Percentiles rank a stretch among this genome's conserved stretches.
These are phyloP conservation scores for Linnemannia schmuckeri DNA, from an alignment of 192 early-diverging fungal species.

Conservation along the genomic window DNA sequence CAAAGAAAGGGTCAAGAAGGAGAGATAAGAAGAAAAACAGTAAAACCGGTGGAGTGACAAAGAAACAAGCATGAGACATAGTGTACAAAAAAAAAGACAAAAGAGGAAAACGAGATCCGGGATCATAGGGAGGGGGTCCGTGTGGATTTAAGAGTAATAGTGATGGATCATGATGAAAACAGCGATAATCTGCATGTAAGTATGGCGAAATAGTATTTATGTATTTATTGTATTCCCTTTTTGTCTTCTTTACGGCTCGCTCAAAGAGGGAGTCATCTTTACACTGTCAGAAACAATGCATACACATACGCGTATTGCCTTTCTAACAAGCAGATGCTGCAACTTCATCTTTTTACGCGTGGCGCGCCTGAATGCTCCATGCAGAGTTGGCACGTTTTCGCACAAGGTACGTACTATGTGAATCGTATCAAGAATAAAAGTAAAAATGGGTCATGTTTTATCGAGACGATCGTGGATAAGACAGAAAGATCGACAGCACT, in stretches of 20 bases:
- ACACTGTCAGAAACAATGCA: no score
- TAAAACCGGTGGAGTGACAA: not conserved
- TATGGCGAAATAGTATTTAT: not conserved
- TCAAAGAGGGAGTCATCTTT: not conserved
- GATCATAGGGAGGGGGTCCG: not conserved
- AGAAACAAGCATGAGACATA: not conserved
- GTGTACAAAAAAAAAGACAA: not conserved
- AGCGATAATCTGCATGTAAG: not conserved
- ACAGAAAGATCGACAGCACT: no score
- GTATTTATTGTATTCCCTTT: not conserved
- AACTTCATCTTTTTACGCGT: no score
- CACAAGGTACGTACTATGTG: no score
- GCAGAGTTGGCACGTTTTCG: no score
- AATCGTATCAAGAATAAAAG: no score
- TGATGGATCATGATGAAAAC: not conserved
- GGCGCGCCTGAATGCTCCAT: no score
- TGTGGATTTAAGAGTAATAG: not conserved
- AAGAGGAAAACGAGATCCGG: conserved; percentile 2
- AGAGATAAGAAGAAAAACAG: not conserved
- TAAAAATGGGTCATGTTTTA: no score
- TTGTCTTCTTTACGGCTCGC: no score
- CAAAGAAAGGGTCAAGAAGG: not conserved
- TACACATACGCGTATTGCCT: no score
- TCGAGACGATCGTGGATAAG: no score
- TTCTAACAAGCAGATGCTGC: no score